Base-by-base conservation (phyloP, 108 stramenopile species). In the Parietichytrium sp. region DNA sequence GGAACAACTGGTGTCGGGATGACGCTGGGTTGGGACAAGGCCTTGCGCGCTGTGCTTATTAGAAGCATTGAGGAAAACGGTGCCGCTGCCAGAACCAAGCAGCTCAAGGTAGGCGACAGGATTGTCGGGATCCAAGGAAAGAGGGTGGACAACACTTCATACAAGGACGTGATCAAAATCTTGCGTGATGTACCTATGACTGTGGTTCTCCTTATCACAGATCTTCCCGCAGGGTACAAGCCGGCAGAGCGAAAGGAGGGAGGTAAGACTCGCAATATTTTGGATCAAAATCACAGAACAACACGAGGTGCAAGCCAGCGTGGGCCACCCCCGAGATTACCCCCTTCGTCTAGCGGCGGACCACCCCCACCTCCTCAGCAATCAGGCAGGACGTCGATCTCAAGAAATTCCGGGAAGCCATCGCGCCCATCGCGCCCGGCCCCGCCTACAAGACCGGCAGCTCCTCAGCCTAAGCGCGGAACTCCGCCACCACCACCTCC, bases 81-180 rank as follows among this genome's bases (percentile, higher is more conserved):
- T 25, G 61, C 61, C 16, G 61, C 61, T 33, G 2, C 10, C 38
- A 10, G 61, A 45, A 72, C 61, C 15, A 33, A 27, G 38, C 36
- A 72, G 20, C 61, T 72, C 61, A 3, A 72, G 1, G 61, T 72
- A 10, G 61, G 61, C 20, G 61, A 72, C 20, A 33, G 61, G 38
- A 72, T 72, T 42, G 45, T 45, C 10, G 61, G 61, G 10, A 72
- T 72, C 33, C 61, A 72, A 42, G 61, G 61, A 0, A 10, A 2
- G 33, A 33, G 61, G 6, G 61, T 72, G 29, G 61, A 72, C 20
- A 72, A 36, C 61, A 33, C 45, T 15, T 72, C 61, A n/a, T 72
- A 45, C 20, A 72, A 72, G 3, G 20, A 72, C n/a, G 61, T 72
- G 1, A 72, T 72, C 42, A 72, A 72, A 2, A 16, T 72, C 0